Base-by-base conservation (phyloP, 1,284 basidiomycete genomes). In the Entoloma clypeatum region DNA sequence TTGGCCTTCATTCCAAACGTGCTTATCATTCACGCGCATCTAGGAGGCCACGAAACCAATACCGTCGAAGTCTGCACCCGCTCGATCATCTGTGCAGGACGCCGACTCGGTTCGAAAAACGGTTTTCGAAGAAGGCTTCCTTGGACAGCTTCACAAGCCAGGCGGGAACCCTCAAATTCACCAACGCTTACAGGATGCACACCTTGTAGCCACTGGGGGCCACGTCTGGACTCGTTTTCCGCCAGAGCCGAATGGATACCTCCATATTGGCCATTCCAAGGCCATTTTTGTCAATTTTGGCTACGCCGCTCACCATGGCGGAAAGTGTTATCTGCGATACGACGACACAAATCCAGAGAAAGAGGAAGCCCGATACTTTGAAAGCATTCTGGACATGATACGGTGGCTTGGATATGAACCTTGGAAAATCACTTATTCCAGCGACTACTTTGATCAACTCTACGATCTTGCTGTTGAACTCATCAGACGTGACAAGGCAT, bases 261-360 rank as follows among this genome's bases (percentile, higher is more conserved):
- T 98, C 35, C 94, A 97, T 62, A 92, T 97, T 46, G 94, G 93
- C 3, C 96, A 99, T 60, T 96, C 94, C 40, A 99, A 99, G 63
- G 95, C 96, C 5, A 98, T 99, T 56, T 96, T 97, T 57, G 83
- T 99, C 53, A 91, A 96, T 67, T 99, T 99, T 64, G 96, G 96
- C 21, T 99, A 92, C 61, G 96, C 96, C 18, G 91, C 92, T 16
- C 82, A 91, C 63, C 77, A 98, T 60, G 78, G 79, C 14, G 96
- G 96, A 21, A 81, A 87, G 56, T 92, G 90, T 53, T 98, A 97
- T 61, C 74, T 99, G 33, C 82, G 94, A 43, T 99, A 89, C 60
- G 96, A 99, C 61, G 96, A 99, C 65, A 99, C 96, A 26, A 99
- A 99, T 64, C 96, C 96, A 0, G 92, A 96, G 65, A 92, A 92